These are phyloP conservation scores for Hymenoscyphus occultus DNA, from an alignment of 2,329 filamentous ascomycete genomes.

Conservation along the genomic window DNA sequence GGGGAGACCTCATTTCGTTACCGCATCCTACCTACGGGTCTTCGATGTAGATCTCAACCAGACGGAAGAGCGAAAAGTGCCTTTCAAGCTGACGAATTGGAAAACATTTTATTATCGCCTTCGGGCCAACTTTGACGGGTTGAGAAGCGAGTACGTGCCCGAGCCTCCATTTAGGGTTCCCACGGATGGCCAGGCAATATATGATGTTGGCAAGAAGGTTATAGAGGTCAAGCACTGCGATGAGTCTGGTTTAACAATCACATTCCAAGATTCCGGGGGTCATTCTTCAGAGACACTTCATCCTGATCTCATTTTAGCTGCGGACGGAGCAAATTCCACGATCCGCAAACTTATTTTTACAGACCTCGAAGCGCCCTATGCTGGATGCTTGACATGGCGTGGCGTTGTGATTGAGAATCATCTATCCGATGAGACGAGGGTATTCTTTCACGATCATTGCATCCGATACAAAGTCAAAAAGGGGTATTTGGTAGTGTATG, in stretches of 20 bases:
- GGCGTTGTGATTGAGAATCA: background rate
- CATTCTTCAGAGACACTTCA: background rate
- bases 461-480: background rate
- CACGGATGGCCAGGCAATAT: background rate
- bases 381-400: conserved; percentile 5
- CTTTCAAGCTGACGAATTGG: conserved; percentile 1
- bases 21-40: too few species aligned
- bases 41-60: too few species aligned
- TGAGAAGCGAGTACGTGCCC: background rate
- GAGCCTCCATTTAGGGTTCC: background rate
- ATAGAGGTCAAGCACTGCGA: background rate
- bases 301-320: conserved; percentile 3
- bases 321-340: conserved; percentile 6
- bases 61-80: too few species aligned
- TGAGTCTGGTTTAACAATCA: background rate
- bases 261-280: background rate
- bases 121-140: conserved; percentile 7
- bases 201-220: background rate
- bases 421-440: background rate
- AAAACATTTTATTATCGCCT: conserved; percentile 7
- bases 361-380: background rate
- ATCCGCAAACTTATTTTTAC: background rate
- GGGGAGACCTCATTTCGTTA: too few species aligned
- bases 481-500: background rate
- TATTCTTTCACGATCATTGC: background rate